phyloP scores from a whole-genome alignment of 2,329 filamentous ascomycete species.

The Fusarium domesticum region DNA sequence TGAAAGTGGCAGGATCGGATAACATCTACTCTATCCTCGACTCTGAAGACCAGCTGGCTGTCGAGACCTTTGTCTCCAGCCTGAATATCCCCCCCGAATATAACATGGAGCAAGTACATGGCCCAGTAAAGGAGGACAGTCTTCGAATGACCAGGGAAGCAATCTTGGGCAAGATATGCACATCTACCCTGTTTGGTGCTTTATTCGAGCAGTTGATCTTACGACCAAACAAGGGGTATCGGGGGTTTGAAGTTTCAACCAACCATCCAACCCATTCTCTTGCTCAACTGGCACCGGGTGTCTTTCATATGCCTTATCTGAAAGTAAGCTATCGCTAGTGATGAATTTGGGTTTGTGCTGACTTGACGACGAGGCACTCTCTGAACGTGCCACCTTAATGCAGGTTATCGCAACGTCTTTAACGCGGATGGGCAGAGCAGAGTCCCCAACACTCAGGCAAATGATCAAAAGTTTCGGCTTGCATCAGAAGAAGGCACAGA shows the following conservation, averaged over 20 bases:
- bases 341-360: not conserved
- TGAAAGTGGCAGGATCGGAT: not conserved
- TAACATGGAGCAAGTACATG: not conserved
- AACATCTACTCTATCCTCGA: slow-evolving; percentile 17
- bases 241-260: slow-evolving; percentile 19
- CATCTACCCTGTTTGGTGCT: slow-evolving; percentile 14
- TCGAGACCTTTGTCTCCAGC: slow-evolving; percentile 30
- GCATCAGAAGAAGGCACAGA: not conserved
- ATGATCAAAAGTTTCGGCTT: slow-evolving; percentile 19
- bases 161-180: slow-evolving; percentile 6
- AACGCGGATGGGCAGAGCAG: slow-evolving; percentile 32
- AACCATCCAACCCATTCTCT: slow-evolving; percentile 24
- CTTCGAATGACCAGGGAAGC: not conserved
- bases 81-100: slow-evolving; percentile 14
- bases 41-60: slow-evolving; percentile 25
- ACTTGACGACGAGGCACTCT: slow-evolving; percentile 23
- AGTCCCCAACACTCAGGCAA: slow-evolving; percentile 35
- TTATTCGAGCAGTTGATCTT: slow-evolving; percentile 29
- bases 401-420: slow-evolving; percentile 32
- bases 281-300: slow-evolving; percentile 32
- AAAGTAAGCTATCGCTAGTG: slow-evolving; percentile 24
- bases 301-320: slow-evolving; percentile 38
- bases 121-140: not conserved
- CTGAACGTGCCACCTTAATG: slow-evolving; percentile 27
- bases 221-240: slow-evolving; percentile 23